phyloP scores from a whole-genome alignment of 2,329 filamentous ascomycete genomes.

The Beauveria sp. region DNA sequence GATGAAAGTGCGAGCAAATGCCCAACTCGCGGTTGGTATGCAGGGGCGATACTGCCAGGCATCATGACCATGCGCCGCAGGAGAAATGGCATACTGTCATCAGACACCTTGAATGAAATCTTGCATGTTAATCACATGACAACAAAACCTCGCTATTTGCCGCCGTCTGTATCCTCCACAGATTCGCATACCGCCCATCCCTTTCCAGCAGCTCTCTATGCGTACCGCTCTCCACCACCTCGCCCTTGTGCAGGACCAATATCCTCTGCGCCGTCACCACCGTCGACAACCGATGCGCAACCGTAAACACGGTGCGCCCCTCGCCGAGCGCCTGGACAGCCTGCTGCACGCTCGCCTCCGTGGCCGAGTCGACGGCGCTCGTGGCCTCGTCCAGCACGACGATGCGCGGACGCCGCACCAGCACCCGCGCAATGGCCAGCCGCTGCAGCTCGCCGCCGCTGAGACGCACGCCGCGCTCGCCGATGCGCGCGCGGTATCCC shows the following conservation, averaged over 20 bases:
- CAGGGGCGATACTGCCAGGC: no score
- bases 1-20: no score
- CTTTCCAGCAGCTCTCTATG: constrained; percentile 38
- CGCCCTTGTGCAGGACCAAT: constrained; percentile 44
- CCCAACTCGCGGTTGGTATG: no score
- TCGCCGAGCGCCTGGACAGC: constrained; percentile 37
- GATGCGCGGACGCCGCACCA: constrained; percentile 22
- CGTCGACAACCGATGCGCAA: constrained; percentile 37
- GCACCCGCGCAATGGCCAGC: constrained; percentile 36
- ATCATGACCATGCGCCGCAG: no score
- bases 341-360: constrained; percentile 33
- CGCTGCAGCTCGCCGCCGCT: constrained; percentile 45
- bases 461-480: constrained; percentile 40
- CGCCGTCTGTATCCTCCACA: constrained; percentile 42
- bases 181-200: constrained; percentile 41
- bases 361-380: constrained; percentile 36
- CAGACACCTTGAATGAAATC: no score
- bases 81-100: no score
- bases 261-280: constrained; percentile 43
- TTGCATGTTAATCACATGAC: neutral
- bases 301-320: constrained; percentile 43
- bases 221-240: constrained; percentile 42
- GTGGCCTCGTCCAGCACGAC: constrained; percentile 42
- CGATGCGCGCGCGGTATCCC: constrained; percentile 39
- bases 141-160: neutral